Conservation (phyloP, 1,139 yeast genomes). For the Geotrichum cucujoidarum region DNA sequence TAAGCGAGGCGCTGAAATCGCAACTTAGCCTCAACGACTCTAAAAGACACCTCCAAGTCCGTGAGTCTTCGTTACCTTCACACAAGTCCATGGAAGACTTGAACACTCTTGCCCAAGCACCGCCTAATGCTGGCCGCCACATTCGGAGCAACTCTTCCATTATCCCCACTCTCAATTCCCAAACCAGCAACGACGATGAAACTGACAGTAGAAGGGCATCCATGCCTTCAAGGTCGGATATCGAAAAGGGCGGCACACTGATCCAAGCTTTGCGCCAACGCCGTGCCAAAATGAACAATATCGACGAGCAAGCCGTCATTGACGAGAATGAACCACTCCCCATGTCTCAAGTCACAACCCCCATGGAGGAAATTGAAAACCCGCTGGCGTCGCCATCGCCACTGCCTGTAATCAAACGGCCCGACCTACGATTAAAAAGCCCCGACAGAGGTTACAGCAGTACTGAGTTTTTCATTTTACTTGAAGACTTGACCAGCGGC, state of each 20-base stretch:
- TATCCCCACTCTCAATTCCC: constrained; percentile 2
- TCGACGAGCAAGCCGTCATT: constrained; percentile 11
- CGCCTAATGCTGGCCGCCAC: constrained; percentile 2
- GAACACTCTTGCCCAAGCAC: neutral
- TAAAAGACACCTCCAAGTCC: neutral
- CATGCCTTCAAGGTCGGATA: neutral
- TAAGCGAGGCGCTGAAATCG: constrained; percentile 54
- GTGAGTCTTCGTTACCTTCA: constrained; percentile 6
- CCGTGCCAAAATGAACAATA: constrained; percentile 13
- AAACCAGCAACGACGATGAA: neutral
- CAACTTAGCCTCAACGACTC: neutral
- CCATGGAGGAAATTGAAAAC: neutral
- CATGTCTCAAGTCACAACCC: neutral
- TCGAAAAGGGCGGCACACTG: constrained; percentile 1
- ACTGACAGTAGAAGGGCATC: neutral
- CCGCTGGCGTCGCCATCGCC: constrained; percentile 3
- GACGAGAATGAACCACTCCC: constrained; percentile 12
- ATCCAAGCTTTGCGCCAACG: constrained; percentile 12
- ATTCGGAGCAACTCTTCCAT: constrained; percentile 10
- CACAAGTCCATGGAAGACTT: constrained; percentile 17
- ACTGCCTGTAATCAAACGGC: constrained; percentile 3
- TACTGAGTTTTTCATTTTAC: constrained; percentile 75
- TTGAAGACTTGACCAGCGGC: constrained; percentile 85
- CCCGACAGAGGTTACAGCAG: constrained; percentile 34
- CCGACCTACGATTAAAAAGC: constrained; percentile 16